A percentile compares a stretch with the other conserved stretches of the same genome.
phyloP scores from a whole-genome alignment of 805 yeast genomes.

The Teunomyces cretensis region DNA sequence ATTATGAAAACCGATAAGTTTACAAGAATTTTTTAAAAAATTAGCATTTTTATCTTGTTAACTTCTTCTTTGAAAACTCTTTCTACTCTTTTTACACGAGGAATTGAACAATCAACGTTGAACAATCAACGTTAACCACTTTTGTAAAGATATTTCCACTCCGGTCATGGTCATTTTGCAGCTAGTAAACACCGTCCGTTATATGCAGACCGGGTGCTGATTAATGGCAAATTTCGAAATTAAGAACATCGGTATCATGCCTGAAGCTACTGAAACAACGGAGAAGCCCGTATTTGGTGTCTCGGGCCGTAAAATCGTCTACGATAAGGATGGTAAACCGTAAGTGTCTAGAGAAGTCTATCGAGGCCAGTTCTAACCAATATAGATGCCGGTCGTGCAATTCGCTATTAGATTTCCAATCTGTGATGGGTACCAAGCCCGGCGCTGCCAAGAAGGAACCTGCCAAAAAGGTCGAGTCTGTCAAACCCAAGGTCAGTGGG shows the following conservation, averaged over 20 bases:
- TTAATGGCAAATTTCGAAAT: not conserved
- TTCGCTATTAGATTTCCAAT: conserved; percentile 73
- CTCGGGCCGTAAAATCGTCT: conserved; percentile 65
- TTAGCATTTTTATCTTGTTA: too few relatives aligned
- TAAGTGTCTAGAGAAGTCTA: conserved; percentile 39
- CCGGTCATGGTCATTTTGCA: not conserved
- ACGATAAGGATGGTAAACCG: conserved; percentile 94
- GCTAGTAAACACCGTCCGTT: not conserved
- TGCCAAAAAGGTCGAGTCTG: conserved; percentile 1
- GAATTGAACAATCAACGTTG: too few relatives aligned
- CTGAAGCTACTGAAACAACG: not conserved
- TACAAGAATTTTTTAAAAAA: not conserved
- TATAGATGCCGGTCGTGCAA: conserved; percentile 85
- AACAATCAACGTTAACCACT: not conserved
- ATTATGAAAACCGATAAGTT: too few relatives aligned
- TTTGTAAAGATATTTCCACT: too few relatives aligned
- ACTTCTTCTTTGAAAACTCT: too few relatives aligned
- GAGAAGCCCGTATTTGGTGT: conserved; percentile 49
- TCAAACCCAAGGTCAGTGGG: conserved; percentile 7
- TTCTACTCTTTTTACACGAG: too few relatives aligned
- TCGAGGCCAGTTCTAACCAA: conserved; percentile 1
- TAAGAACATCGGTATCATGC: conserved; percentile 1
- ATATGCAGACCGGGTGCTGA: conserved; percentile 2
- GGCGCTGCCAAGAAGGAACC: conserved; percentile 6
- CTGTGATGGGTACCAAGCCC: conserved; percentile 40